Conservation (phyloP, 352 stramenopile species). For the Globisporangium sylvaticum region DNA sequence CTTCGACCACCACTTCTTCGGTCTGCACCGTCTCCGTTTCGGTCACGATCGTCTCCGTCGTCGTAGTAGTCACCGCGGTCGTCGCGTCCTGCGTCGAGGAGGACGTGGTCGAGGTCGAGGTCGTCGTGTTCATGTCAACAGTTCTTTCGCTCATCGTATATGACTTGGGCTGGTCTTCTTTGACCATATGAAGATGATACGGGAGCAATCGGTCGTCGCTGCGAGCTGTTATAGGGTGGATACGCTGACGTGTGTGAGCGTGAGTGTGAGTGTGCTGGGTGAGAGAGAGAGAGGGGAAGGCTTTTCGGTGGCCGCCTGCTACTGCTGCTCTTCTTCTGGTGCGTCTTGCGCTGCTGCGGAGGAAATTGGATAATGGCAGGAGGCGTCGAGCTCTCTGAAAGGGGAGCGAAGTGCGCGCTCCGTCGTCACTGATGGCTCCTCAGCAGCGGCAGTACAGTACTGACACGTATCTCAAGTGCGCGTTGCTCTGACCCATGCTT, state of each 20-base stretch:
- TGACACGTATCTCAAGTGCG: neutral
- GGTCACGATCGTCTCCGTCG: neutral
- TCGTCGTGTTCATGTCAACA: neutral
- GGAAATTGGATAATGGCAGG: neutral
- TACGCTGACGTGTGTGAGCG: neutral
- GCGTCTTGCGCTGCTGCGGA: neutral
- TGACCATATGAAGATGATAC: neutral
- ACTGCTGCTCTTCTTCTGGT: neutral
- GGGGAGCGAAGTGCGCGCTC: neutral
- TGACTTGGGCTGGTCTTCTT: neutral
- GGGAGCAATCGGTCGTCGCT: neutral
- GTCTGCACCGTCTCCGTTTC: neutral
- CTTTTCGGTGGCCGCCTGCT: neutral
- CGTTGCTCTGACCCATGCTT: neutral
- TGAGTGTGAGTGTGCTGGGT: neutral
- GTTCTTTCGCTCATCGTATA: neutral
- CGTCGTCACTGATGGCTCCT: neutral
- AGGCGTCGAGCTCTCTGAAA: neutral
- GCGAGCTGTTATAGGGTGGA: neutral
- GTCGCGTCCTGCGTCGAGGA: neutral
- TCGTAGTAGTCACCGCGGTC: neutral
- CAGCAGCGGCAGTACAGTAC: neutral
- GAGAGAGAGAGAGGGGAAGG: too few species aligned
- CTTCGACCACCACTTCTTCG: too few species aligned
- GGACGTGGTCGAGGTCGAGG: neutral